Conservation (phyloP, 1,284 basidiomycete genomes). For the Athelia psychrophila region DNA sequence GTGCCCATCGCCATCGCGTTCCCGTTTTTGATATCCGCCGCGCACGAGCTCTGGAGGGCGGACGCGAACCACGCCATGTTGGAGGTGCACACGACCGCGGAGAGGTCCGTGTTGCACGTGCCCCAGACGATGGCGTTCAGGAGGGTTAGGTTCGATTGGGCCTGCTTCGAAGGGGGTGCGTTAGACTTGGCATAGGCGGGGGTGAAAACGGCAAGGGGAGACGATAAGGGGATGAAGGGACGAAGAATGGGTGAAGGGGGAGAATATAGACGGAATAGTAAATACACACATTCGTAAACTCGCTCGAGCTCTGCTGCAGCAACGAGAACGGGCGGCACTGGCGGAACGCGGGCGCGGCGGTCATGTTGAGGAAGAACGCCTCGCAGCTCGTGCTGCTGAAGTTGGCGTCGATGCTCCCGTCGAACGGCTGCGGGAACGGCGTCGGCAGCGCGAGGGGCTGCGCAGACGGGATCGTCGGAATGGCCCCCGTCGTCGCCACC, state of each 20-base stretch:
- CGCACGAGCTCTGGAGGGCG: constrained; percentile 45
- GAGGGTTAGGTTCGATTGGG: constrained; percentile 57
- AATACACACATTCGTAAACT: background rate
- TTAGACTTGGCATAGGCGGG: constrained; percentile 15
- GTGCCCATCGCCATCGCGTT: constrained; percentile 49
- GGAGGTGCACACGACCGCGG: constrained; percentile 44
- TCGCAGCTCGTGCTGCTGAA: constrained; percentile 13
- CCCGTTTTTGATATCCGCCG: constrained; percentile 46
- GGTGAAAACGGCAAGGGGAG: no score
- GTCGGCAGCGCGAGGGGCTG: constrained; percentile 53
- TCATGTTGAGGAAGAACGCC: constrained; percentile 11
- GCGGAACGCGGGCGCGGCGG: background rate
- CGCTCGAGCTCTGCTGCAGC: background rate
- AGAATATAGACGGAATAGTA: no score
- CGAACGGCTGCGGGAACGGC: constrained; percentile 77
- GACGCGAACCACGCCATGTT: constrained; percentile 65
- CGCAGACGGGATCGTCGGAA: constrained; percentile 28
- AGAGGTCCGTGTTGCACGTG: constrained; percentile 64
- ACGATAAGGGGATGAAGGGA: no score
- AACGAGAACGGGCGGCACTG: background rate
- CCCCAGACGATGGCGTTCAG: constrained; percentile 75
- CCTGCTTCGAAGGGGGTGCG: constrained; percentile 48
- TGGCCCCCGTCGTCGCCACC: no score
- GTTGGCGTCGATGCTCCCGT: constrained; percentile 26
- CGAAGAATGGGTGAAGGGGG: no score